Percentiles rank a stretch among this genome's conserved stretches.
Conservation (phyloP, 768 basidiomycete genomes). For the Saitozyma podzolica region DNA sequence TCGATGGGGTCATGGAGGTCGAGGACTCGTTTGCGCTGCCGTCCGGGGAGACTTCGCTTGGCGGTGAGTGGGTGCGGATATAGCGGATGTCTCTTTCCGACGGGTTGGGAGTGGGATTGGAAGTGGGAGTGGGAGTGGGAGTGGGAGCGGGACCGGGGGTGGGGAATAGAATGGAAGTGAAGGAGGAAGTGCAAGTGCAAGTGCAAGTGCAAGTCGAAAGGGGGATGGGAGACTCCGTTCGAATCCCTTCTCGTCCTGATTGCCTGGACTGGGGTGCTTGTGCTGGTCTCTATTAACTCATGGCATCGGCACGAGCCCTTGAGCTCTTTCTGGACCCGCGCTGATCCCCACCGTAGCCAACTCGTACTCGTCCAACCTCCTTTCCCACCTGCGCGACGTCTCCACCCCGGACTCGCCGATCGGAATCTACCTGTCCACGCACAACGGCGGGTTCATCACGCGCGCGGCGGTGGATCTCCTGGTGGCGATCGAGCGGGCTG, state of each 20-base stretch:
- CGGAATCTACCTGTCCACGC: slow-evolving; percentile 90
- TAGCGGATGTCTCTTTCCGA: no score
- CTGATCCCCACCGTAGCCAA: slow-evolving; percentile 58
- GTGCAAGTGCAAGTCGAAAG: not conserved
- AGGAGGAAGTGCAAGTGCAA: not conserved
- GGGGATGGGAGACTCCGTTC: not conserved
- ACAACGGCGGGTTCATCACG: slow-evolving; percentile 53
- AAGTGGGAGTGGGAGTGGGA: no score
- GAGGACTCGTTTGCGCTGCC: slow-evolving; percentile 53
- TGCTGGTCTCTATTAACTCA: no score
- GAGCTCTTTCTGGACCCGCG: no score
- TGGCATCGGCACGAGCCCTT: no score
- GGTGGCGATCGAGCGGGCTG: slow-evolving; percentile 40
- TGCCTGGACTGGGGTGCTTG: no score
- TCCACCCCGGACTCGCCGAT: slow-evolving; percentile 87
- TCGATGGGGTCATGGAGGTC: slow-evolving; percentile 86
- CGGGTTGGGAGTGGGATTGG: no score
- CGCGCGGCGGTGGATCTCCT: slow-evolving; percentile 43
- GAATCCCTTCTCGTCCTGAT: not conserved
- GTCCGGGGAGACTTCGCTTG: slow-evolving; percentile 36
- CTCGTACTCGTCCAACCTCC: slow-evolving; percentile 78
- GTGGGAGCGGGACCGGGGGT: no score
- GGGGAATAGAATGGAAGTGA: not conserved
- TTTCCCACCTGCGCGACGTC: slow-evolving; percentile 74
- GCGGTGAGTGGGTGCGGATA: slow-evolving; percentile 42